These are phyloP conservation scores for Penicillium brasilianum DNA, from an alignment of 2,329 filamentous ascomycete species.

Conservation along the genomic window DNA sequence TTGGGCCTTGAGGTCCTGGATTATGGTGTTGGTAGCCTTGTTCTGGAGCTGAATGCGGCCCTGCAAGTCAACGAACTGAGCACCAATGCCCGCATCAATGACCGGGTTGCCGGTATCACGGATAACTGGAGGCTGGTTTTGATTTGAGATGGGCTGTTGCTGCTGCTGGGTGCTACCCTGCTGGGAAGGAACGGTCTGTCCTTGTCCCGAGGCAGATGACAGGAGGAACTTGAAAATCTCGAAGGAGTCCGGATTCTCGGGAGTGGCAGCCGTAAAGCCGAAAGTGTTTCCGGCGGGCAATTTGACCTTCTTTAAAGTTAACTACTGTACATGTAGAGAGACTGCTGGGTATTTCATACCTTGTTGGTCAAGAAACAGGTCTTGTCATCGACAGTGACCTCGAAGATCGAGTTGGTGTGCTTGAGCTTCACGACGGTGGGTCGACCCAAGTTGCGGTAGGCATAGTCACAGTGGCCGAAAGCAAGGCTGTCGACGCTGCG, in stretches of 20 bases:
- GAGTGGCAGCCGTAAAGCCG: slow-evolving; percentile 84
- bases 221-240: slow-evolving; percentile 88
- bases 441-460: slow-evolving; percentile 88
- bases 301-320: slow-evolving; percentile 58
- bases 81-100: slow-evolving; percentile 39
- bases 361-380: slow-evolving; percentile 82
- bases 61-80: slow-evolving; percentile 83
- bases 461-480: slow-evolving; percentile 90
- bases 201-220: slow-evolving; percentile 54
- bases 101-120: slow-evolving; percentile 51
- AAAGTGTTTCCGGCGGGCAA: slow-evolving; percentile 83
- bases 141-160: slow-evolving; percentile 28
- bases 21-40: slow-evolving; percentile 62
- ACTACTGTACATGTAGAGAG: not conserved
- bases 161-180: slow-evolving; percentile 20
- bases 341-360: slow-evolving; percentile 38
- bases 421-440: slow-evolving; percentile 81
- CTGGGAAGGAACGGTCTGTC: slow-evolving; percentile 26
- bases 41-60: slow-evolving; percentile 73
- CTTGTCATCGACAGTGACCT: slow-evolving; percentile 78
- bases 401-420: slow-evolving; percentile 66
- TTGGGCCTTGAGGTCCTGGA: slow-evolving; percentile 59
- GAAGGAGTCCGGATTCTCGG: slow-evolving; percentile 91
- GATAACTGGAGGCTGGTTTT: slow-evolving; percentile 26
- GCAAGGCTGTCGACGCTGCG: slow-evolving; percentile 80